phyloP scores from a whole-genome alignment of 257 asterid species.

The Nyctanthes arbortristis region DNA sequence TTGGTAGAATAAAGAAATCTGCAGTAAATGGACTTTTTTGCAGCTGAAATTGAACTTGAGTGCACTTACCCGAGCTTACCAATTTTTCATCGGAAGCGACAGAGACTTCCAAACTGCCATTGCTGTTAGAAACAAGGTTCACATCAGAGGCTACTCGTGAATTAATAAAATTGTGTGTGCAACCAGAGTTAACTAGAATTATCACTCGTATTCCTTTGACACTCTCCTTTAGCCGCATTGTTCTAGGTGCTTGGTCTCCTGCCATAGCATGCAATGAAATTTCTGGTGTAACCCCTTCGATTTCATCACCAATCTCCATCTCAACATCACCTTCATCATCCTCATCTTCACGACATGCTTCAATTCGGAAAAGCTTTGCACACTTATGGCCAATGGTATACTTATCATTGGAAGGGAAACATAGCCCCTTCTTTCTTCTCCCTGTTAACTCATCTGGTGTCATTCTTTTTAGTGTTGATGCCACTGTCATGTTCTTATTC shows the following conservation, averaged over 20 bases:
- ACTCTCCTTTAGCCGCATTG: neutral
- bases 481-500: too few species aligned
- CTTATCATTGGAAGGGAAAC: neutral
- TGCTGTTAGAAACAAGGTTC: neutral
- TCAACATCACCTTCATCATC: neutral
- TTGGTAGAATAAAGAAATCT: neutral
- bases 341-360: neutral
- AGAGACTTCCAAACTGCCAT: neutral
- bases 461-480: neutral
- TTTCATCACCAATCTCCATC: neutral
- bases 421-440: neutral
- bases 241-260: neutral
- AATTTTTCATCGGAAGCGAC: neutral
- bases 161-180: neutral
- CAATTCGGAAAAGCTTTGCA: neutral
- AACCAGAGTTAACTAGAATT: neutral
- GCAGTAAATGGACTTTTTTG: neutral
- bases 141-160: neutral
- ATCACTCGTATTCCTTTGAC: neutral
- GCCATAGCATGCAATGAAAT: neutral
- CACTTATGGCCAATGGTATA: neutral
- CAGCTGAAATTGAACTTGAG: neutral
- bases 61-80: neutral
- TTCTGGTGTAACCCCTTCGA: neutral
- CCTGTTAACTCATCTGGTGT: neutral